Conservation (phyloP, 2,329 filamentous ascomycete genomes). For the Chalaropsis thielavioides region DNA sequence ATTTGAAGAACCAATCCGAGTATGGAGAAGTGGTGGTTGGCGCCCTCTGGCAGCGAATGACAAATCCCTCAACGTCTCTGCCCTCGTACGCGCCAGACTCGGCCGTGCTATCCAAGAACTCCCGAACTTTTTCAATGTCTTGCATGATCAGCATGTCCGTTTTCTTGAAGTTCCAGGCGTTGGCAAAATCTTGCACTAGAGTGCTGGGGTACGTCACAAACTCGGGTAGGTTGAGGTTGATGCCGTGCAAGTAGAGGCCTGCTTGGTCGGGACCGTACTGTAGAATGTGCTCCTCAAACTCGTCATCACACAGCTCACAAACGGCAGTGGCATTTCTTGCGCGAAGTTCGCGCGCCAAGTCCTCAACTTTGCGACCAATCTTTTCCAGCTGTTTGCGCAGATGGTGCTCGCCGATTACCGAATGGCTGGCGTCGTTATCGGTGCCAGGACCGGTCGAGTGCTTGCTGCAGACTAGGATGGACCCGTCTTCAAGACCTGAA, state of each 20-base stretch:
- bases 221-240: slow-evolving; percentile 87
- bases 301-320: slow-evolving; percentile 89
- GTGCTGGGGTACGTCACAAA: slow-evolving; percentile 76
- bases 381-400: slow-evolving; percentile 63
- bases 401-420: slow-evolving; percentile 67
- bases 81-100: slow-evolving; percentile 83
- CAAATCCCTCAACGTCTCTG: slow-evolving; percentile 91
- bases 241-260: slow-evolving; percentile 86
- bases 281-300: slow-evolving; percentile 92
- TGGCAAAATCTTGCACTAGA: slow-evolving; percentile 79
- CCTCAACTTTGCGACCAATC: slow-evolving; percentile 62
- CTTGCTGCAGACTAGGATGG: slow-evolving; percentile 93
- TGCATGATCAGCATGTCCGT: slow-evolving; percentile 67
- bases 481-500: slow-evolving; percentile 75
- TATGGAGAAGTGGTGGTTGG: slow-evolving; percentile 41
- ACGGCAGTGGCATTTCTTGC: slow-evolving; percentile 83
- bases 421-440: slow-evolving; percentile 64
- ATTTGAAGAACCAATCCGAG: slow-evolving; percentile 99
- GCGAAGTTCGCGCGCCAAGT: slow-evolving; percentile 63
- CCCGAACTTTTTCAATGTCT: slow-evolving; percentile 56
- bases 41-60: slow-evolving; percentile 70
- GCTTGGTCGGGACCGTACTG: slow-evolving; percentile 71
- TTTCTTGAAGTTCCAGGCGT: slow-evolving; percentile 87
- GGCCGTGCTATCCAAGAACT: slow-evolving; percentile 69
- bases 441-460: slow-evolving; percentile 78